Evolutionary conservation across 805 yeast species (phyloP).

Genomic region (Wickerhamomyces pijperi): DNA sequence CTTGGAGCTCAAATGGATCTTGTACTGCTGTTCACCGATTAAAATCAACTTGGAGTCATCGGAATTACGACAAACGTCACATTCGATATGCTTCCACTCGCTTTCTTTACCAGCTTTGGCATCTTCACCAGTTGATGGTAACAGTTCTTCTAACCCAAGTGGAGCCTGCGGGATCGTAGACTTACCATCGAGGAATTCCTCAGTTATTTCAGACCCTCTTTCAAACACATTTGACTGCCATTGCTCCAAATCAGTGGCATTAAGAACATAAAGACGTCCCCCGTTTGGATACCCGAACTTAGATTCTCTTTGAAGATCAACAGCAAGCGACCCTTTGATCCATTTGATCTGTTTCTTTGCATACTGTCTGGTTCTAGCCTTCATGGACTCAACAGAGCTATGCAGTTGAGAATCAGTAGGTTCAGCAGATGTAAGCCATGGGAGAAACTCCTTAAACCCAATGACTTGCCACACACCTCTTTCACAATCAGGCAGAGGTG

Average conservation of each 20-base stretch:
- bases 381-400: conserved; percentile 64
- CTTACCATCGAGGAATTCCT: conserved; percentile 23
- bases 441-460: conserved; percentile 83
- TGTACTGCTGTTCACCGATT: conserved; percentile 66
- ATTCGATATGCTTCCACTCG: conserved; percentile 58
- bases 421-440: conserved; percentile 37
- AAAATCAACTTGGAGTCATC: conserved; percentile 46
- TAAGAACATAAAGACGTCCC: conserved; percentile 54
- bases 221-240: conserved; percentile 52
- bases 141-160: conserved; percentile 19
- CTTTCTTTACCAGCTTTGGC: conserved; percentile 11
- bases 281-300: conserved; percentile 39
- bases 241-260: conserved; percentile 57
- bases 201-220: conserved; percentile 43
- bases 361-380: conserved; percentile 71
- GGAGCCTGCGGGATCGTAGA: conserved; percentile 25
- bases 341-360: conserved; percentile 85
- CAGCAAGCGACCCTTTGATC: conserved; percentile 63
- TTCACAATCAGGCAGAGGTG: conserved; percentile 39
- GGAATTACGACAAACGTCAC: conserved; percentile 53
- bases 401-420: conserved; percentile 18
- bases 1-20: conserved; percentile 54
- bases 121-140: conserved; percentile 9
- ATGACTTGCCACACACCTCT: conserved; percentile 89
- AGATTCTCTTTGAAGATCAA: conserved; percentile 42